Conservation (phyloP, 2,329 filamentous ascomycete species). For the Neonectria ditissima region DNA sequence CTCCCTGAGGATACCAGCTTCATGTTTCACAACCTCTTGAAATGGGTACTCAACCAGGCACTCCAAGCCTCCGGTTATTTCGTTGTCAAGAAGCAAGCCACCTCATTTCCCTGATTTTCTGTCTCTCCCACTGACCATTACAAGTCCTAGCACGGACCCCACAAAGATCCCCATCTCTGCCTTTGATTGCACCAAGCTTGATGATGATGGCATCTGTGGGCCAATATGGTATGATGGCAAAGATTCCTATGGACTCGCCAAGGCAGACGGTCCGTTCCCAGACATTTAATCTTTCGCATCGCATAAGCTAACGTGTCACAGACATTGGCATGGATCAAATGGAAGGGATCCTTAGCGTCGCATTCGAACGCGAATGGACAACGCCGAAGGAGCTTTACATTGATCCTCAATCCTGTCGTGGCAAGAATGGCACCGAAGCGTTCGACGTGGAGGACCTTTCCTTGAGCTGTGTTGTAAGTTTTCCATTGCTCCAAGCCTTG, state of each 20-base stretch:
- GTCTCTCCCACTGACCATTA: neutral
- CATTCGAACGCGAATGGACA: neutral
- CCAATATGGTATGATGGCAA: conserved; percentile 8
- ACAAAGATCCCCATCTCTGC: neutral
- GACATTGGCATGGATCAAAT: conserved; percentile 8
- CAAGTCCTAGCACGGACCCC: neutral
- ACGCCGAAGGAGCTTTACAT: neutral
- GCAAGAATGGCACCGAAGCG: neutral
- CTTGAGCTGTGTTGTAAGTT: neutral
- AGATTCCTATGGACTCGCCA: neutral
- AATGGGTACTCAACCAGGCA: conserved; percentile 4
- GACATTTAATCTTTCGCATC: no score
- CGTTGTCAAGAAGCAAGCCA: conserved; percentile 1
- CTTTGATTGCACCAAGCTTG: neutral
- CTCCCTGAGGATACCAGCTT: neutral
- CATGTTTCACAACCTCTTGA: conserved; percentile 3
- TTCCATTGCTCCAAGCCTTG: no score
- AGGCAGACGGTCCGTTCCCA: neutral
- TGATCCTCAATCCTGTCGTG: conserved; percentile 1
- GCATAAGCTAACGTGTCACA: neutral
- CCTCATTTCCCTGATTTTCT: neutral
- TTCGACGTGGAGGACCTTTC: neutral
- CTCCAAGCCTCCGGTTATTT: conserved; percentile 3
- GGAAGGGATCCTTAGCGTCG: neutral
- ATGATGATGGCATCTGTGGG: neutral